These are phyloP conservation scores for Poa annua DNA, from an alignment of 176 grass and related monocot genomes.

Conservation along the genomic window DNA sequence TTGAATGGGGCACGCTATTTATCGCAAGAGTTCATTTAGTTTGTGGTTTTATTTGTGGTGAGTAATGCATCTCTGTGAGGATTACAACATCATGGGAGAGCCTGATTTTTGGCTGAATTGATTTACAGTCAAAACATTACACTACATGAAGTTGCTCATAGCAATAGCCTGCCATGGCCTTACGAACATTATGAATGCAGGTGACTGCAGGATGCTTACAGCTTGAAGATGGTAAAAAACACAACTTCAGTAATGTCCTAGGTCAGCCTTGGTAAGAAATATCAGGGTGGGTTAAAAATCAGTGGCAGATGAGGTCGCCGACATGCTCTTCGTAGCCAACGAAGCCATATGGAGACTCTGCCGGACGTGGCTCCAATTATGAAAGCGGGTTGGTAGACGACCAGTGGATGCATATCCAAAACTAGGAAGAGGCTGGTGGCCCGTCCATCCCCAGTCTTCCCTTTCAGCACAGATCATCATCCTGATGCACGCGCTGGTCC, in stretches of 20 bases:
- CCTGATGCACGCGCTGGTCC: background rate
- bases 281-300: background rate
- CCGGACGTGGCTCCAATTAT: constrained; percentile 41
- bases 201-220: background rate
- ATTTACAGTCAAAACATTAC: background rate
- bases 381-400: constrained; percentile 28
- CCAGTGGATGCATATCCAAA: constrained; percentile 41
- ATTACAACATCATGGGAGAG: background rate
- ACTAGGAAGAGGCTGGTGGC: constrained; percentile 41
- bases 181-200: background rate
- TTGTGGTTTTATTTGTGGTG: background rate
- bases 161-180: background rate
- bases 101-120: background rate
- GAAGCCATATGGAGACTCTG: constrained; percentile 41
- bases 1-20: background rate
- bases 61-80: background rate
- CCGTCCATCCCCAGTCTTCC: constrained; percentile 39
- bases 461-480: constrained; percentile 51
- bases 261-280: background rate
- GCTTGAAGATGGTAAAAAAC: background rate
- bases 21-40: background rate
- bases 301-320: constrained; percentile 17
- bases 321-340: constrained; percentile 44
- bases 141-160: background rate
- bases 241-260: background rate